Evolutionary conservation across 1,284 basidiomycete species (phyloP).

Genomic region (Ustilago hordei): DNA sequence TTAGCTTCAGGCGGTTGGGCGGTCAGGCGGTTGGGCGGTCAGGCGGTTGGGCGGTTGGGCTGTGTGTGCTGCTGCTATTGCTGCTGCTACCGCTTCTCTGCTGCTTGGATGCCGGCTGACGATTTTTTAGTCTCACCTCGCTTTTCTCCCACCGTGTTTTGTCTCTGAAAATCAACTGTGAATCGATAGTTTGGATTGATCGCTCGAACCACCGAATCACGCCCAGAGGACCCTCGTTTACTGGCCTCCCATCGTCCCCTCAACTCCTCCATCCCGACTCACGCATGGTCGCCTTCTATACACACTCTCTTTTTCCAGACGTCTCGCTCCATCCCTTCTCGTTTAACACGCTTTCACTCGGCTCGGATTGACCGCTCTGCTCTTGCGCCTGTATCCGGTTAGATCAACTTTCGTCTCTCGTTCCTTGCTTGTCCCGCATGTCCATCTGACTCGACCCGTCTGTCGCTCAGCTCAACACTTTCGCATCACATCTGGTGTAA

Average conservation of each 20-base stretch:
- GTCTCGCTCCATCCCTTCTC: background rate
- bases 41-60: background rate
- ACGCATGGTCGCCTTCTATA: background rate
- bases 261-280: background rate
- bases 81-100: background rate
- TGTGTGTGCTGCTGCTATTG: background rate
- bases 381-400: background rate
- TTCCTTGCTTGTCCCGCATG: background rate
- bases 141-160: background rate
- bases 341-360: background rate
- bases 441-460: background rate
- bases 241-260: background rate
- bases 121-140: background rate
- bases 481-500: background rate
- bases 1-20: background rate
- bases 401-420: background rate
- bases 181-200: background rate
- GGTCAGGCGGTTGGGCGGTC: too few species aligned
- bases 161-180: background rate
- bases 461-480: background rate
- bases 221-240: background rate
- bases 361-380: background rate
- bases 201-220: background rate
- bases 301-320: background rate
- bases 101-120: slow-evolving; percentile 4